Conservation (phyloP, 805 yeast genomes). For the Kodamaea restingae region DNA sequence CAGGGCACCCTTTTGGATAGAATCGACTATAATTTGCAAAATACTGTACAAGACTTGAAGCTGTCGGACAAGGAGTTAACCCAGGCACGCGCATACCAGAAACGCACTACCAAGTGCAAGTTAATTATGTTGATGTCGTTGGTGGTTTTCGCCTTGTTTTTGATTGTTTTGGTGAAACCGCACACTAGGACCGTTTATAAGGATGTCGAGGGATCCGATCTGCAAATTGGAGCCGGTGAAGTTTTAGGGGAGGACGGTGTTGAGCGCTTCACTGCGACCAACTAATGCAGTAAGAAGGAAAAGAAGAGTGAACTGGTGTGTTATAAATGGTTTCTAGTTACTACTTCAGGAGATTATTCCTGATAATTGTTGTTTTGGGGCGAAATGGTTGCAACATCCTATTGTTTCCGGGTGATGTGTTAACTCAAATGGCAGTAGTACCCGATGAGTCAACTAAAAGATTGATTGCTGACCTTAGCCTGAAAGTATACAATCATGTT, state of each 20-base stretch:
- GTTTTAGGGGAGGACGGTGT: conserved; percentile 1
- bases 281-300: too few species aligned
- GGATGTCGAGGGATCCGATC: conserved; percentile 15
- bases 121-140: conserved; percentile 70
- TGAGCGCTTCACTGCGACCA: neutral
- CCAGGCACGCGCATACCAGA: conserved; percentile 77
- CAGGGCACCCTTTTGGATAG: conserved; percentile 94
- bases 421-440: too few species aligned
- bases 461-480: too few species aligned
- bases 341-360: too few species aligned
- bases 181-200: conserved; percentile 25
- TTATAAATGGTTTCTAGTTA: too few species aligned
- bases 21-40: conserved; percentile 85
- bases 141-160: conserved; percentile 65
- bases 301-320: too few species aligned
- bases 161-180: conserved; percentile 69
- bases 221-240: neutral
- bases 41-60: conserved; percentile 71
- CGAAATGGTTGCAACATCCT: too few species aligned
- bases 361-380: too few species aligned
- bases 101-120: conserved; percentile 87
- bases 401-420: too few species aligned
- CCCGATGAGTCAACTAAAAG: too few species aligned
- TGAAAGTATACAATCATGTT: too few species aligned
- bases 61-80: conserved; percentile 73